Conservation (phyloP, 2,329 filamentous ascomycete genomes). For the Beauveria scarabaeidicola region DNA sequence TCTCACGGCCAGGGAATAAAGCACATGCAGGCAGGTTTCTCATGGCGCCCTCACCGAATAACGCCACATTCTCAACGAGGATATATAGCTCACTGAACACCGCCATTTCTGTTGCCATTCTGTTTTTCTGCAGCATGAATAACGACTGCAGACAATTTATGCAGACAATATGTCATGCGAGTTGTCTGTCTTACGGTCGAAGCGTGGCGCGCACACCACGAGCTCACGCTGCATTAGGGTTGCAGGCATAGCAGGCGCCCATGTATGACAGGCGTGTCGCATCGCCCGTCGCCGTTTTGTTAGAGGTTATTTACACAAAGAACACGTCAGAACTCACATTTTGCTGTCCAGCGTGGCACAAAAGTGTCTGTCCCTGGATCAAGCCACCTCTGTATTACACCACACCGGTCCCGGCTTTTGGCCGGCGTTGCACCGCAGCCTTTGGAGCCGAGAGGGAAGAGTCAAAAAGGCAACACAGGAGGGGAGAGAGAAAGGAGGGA, state of each 20-base stretch:
- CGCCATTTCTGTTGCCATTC: neutral
- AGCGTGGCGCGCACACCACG: neutral
- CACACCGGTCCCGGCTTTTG: neutral
- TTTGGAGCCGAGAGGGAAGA: neutral
- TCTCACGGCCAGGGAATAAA: too few relatives aligned
- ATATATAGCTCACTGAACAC: neutral
- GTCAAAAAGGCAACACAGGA: neutral
- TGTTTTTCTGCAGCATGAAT: neutral
- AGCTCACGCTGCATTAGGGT: neutral
- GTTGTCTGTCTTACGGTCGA: neutral
- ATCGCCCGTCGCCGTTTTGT: neutral
- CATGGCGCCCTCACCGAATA: neutral
- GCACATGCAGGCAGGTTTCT: too few relatives aligned
- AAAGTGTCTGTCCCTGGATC: neutral
- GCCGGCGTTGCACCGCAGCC: neutral
- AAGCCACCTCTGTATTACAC: neutral
- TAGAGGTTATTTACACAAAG: neutral
- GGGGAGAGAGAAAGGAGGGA: neutral
- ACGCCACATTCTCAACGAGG: neutral
- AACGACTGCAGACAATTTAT: neutral
- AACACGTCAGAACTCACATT: conserved; percentile 1
- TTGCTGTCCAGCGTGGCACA: neutral
- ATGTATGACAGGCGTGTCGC: neutral
- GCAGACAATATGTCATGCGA: neutral
- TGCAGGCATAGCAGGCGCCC: neutral